Percentiles rank a stretch among this genome's conserved stretches.
phyloP scores from a whole-genome alignment of 768 basidiomycete genomes.

The Tylopilus felleus region DNA sequence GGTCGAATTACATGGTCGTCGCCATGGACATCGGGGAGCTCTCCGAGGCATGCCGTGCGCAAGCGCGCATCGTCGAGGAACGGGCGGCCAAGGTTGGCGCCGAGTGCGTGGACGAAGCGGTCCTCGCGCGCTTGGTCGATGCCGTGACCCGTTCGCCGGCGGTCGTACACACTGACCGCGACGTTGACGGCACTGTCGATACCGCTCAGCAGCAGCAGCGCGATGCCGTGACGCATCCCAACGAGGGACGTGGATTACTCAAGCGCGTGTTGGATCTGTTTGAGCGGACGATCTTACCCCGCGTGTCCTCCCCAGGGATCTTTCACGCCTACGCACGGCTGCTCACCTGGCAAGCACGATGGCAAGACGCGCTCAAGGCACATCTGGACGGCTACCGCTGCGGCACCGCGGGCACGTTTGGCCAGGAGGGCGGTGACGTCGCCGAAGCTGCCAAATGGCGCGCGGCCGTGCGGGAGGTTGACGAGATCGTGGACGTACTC shows the following conservation, averaged over 20 bases:
- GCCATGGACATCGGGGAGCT: conserved; percentile 92
- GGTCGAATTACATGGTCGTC: conserved; percentile 96
- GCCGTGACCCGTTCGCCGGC: conserved; percentile 66
- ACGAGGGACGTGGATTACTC: conserved; percentile 65
- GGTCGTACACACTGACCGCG: conserved; percentile 29
- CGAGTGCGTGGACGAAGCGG: conserved; percentile 75
- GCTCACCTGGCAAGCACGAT: conserved; percentile 65
- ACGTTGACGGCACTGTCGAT: neutral
- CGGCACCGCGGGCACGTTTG: conserved; percentile 55
- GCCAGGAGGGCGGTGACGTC: conserved; percentile 59
- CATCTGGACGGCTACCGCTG: conserved; percentile 84
- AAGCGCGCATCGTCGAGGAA: conserved; percentile 74
- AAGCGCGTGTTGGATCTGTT: conserved; percentile 71
- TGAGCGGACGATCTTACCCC: conserved; percentile 75
- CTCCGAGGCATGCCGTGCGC: conserved; percentile 79
- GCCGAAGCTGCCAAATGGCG: conserved; percentile 61
- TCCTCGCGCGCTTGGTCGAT: conserved; percentile 84
- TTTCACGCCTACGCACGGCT: conserved; percentile 85
- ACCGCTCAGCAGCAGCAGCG: neutral
- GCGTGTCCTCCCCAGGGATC: conserved; percentile 72
- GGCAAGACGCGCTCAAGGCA: conserved; percentile 77
- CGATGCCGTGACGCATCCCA: conserved; percentile 40
- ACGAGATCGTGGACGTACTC: conserved; percentile 80
- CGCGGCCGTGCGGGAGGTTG: conserved; percentile 73
- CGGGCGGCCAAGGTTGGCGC: conserved; percentile 41